Conservation (phyloP, 148 eudicot genomes). For the Nyssa sinensis region DNA sequence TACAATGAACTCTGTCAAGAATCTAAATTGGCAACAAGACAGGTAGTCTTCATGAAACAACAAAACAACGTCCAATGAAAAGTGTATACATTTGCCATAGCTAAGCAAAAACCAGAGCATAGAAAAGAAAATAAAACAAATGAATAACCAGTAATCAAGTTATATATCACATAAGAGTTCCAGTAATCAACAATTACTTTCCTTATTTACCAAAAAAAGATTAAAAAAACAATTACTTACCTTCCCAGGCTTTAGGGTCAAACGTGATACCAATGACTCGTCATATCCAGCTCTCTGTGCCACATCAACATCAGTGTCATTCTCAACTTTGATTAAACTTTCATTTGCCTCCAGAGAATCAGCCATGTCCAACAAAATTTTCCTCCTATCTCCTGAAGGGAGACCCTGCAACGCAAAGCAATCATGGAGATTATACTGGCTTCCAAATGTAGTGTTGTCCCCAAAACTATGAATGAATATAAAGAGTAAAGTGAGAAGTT, state of each 20-base stretch:
- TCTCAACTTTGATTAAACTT: slow-evolving; percentile 30
- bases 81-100: too few species aligned
- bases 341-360: slow-evolving; percentile 49
- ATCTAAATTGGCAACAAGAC: not conserved
- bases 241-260: slow-evolving; percentile 40
- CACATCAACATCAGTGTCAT: slow-evolving; percentile 52
- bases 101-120: not conserved
- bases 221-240: slow-evolving; percentile 33
- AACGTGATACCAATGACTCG: slow-evolving; percentile 36
- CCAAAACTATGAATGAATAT: not conserved
- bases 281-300: slow-evolving; percentile 44
- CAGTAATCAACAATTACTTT: slow-evolving; percentile 19
- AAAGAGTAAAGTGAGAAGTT: not conserved
- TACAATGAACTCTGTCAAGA: slow-evolving; percentile 1
- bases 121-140: not conserved
- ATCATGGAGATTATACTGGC: not conserved
- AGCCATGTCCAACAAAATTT: slow-evolving; percentile 39
- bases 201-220: too few species aligned
- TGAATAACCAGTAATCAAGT: not conserved
- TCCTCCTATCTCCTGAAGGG: slow-evolving; percentile 38
- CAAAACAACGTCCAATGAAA: not conserved
- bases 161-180: not conserved
- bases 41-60: too few species aligned
- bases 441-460: not conserved
- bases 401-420: slow-evolving; percentile 40